These are phyloP conservation scores for Citrus inodora DNA, from an alignment of 345 rosid species.

Conservation along the genomic window DNA sequence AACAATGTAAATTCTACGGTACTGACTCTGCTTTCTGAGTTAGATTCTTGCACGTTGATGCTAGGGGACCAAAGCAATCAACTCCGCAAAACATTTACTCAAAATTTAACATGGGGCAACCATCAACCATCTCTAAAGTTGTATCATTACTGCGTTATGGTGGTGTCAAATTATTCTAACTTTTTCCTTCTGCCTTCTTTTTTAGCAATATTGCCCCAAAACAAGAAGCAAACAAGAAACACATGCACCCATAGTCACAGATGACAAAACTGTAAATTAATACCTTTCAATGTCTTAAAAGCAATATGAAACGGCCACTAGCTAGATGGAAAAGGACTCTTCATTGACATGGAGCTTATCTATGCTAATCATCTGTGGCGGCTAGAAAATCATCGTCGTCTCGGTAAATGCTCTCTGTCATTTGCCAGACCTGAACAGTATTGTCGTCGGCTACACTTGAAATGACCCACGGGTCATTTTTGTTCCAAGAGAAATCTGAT, in stretches of 20 bases:
- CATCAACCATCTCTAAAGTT: too few relatives aligned
- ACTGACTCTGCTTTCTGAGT: not conserved
- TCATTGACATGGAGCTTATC: not conserved
- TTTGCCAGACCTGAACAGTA: conserved; percentile 71
- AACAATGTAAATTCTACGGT: not conserved
- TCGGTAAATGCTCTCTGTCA: conserved; percentile 70
- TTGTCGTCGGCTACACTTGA: conserved; percentile 82
- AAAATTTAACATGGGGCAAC: not conserved
- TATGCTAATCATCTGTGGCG: conserved; percentile 11
- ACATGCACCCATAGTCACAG: not conserved
- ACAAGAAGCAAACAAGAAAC: not conserved
- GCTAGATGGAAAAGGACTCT: not conserved
- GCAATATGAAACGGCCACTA: not conserved
- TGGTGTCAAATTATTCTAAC: too few relatives aligned
- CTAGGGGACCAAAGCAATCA: not conserved
- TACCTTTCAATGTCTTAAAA: not conserved
- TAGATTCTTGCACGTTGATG: not conserved
- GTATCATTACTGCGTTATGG: too few relatives aligned
- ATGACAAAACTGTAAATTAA: not conserved
- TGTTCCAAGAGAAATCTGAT: conserved; percentile 85
- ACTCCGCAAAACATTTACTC: not conserved
- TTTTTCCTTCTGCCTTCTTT: not conserved
- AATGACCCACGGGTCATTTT: conserved; percentile 66
- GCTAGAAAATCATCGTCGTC: conserved; percentile 38
- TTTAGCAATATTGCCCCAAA: not conserved